phyloP scores from a whole-genome alignment of 2,329 filamentous ascomycete species.

The Xylaria polymorpha region DNA sequence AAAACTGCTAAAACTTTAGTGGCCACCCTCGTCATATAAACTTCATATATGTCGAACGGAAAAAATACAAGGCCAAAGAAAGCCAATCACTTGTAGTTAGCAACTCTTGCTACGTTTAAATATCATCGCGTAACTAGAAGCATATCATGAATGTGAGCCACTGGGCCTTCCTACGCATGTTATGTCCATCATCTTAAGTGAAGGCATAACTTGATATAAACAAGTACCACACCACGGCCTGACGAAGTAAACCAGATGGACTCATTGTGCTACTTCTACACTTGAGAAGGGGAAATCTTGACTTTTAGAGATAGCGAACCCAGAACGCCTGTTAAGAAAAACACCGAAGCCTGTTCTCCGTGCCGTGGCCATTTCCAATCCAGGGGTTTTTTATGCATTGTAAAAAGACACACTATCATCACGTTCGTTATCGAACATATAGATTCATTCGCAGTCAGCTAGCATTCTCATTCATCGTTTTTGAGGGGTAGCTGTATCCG shows the following conservation, averaged over 20 bases:
- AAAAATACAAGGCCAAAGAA: neutral
- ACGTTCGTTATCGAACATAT: slow-evolving; percentile 34
- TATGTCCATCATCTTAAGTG: neutral
- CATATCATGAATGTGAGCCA: neutral
- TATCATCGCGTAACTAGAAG: neutral
- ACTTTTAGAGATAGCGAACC: slow-evolving; percentile 1
- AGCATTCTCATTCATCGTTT: slow-evolving; percentile 52
- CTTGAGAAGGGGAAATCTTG: no score
- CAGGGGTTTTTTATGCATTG: slow-evolving; percentile 4
- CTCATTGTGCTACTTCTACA: neutral
- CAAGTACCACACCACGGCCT: neutral
- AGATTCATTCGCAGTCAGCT: slow-evolving; percentile 50
- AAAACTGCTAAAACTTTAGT: neutral
- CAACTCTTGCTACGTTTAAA: neutral
- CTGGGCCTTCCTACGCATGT: neutral
- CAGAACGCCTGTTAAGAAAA: neutral
- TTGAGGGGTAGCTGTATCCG: slow-evolving; percentile 51
- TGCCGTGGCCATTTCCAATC: neutral
- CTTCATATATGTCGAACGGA: neutral
- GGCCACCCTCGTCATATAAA: neutral
- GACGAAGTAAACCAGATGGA: neutral
- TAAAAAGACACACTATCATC: slow-evolving; percentile 23
- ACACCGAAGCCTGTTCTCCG: slow-evolving; percentile 3
- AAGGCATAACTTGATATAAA: neutral
- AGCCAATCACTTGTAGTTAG: neutral